Evolutionary conservation across 768 basidiomycete species (phyloP), one percentile per base, ranked within the genome.

Genomic region (Austroboletus festivus): DNA sequence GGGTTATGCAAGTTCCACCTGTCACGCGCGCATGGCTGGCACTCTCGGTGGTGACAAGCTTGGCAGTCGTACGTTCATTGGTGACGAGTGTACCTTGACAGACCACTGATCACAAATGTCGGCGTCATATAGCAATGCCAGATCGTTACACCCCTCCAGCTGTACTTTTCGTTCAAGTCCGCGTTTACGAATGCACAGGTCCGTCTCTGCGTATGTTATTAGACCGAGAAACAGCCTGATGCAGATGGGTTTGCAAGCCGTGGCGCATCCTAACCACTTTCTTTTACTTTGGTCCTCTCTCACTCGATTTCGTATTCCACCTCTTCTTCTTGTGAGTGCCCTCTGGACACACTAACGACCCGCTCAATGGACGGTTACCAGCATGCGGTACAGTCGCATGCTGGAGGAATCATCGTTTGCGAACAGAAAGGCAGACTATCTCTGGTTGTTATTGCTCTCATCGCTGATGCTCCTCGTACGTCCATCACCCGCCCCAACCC

Each of bases 331-430:
- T 99, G 95, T 95, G 64, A 67, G 93, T 73, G 11, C 28, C 7
- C 12, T 28, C 28, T 28, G 28, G 5, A 5, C 12, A 12, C 12
- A 6, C 5, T 5, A 28, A 12, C 12, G 28, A 12, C 28, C 12
- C 7, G 28, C 28, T 12, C 5, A 28, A 6, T 28, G 28, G 12
- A 12, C 28, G 7, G 12, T 35, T 16, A 16, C 24, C 31, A 96
- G 94, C 67, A 95, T 97, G 93, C 77, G 96, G 44, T 98, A 98
- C 63, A 93, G 92, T 55, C 79, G 94, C 38, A 89, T 97, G 86
- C 73, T 99, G 3, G 96, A 99, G 69, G 94, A 98, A 68, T 94
- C 92, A 13, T 92, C 92, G 2, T 99, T 95, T 65, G 85, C 89
- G 34, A 93, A 93, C 57, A 79, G 78, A 46, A 85, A 78, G 67